These are phyloP conservation scores for Leccinum ochraceum DNA, from an alignment of 768 basidiomycete genomes.

Conservation along the genomic window DNA sequence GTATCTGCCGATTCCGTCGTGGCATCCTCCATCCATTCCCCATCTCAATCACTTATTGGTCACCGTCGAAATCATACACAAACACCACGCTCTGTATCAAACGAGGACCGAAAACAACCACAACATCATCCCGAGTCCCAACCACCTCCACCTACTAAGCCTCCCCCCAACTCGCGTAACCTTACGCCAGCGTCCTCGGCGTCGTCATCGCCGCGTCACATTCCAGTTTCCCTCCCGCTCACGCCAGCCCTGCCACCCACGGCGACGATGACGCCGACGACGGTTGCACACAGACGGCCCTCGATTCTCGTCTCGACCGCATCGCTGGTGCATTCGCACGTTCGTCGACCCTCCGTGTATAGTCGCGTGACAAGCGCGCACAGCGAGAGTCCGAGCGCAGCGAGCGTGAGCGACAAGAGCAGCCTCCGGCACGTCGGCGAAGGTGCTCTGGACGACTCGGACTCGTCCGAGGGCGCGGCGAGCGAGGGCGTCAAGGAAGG, in stretches of 20 bases:
- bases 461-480: slow-evolving; percentile 48
- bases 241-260: slow-evolving; percentile 34
- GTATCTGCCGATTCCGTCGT: slow-evolving; percentile 28
- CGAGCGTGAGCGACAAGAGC: slow-evolving; percentile 45
- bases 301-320: slow-evolving; percentile 39
- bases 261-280: slow-evolving; percentile 45
- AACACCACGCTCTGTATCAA: slow-evolving; percentile 18
- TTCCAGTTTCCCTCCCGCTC: slow-evolving; percentile 33
- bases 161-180: slow-evolving; percentile 43
- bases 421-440: slow-evolving; percentile 65
- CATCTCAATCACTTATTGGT: slow-evolving; percentile 24
- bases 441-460: slow-evolving; percentile 76
- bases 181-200: slow-evolving; percentile 60
- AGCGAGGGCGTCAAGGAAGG: slow-evolving; percentile 22
- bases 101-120: slow-evolving; percentile 25
- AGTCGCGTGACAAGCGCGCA: slow-evolving; percentile 37
- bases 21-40: slow-evolving; percentile 21
- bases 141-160: slow-evolving; percentile 24
- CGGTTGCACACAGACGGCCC: slow-evolving; percentile 42
- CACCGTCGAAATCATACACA: slow-evolving; percentile 11
- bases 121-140: slow-evolving; percentile 21
- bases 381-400: slow-evolving; percentile 36
- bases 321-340: slow-evolving; percentile 33
- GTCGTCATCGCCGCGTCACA: slow-evolving; percentile 56
- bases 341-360: slow-evolving; percentile 41